Conservation (phyloP, 1,139 yeast species). For the Suhomyces bolitotheri region DNA sequence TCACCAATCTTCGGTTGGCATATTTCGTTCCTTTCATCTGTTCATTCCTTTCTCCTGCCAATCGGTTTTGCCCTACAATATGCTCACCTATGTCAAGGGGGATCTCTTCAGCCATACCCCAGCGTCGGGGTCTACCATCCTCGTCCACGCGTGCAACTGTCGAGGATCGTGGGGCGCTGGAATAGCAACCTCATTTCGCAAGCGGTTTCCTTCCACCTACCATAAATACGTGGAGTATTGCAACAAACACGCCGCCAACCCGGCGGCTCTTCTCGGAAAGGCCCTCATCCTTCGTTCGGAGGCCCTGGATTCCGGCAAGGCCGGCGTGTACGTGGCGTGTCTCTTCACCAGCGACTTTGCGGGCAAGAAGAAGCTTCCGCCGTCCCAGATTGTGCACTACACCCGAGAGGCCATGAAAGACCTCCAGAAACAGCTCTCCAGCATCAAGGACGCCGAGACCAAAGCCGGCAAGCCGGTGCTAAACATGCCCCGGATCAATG, state of each 20-base stretch:
- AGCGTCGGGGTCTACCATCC: slow-evolving; percentile 33
- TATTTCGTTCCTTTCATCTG: neutral
- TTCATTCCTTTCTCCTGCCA: neutral
- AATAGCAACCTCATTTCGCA: slow-evolving; percentile 56
- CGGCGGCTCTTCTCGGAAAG: slow-evolving; percentile 51
- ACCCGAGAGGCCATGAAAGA: slow-evolving; percentile 52
- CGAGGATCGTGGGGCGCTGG: slow-evolving; percentile 88
- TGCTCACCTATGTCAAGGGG: slow-evolving; percentile 56
- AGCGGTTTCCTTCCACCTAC: slow-evolving; percentile 53
- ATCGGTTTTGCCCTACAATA: no score
- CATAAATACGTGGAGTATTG: slow-evolving; percentile 51
- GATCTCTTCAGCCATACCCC: slow-evolving; percentile 50
- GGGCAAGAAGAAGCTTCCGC: slow-evolving; percentile 24
- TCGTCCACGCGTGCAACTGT: slow-evolving; percentile 80
- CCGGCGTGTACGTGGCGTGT: slow-evolving; percentile 52
- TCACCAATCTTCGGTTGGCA: neutral
- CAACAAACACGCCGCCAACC: slow-evolving; percentile 24
- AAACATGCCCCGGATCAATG: slow-evolving; percentile 75
- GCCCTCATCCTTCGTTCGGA: slow-evolving; percentile 47
- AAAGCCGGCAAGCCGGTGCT: slow-evolving; percentile 29
- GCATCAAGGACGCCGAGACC: slow-evolving; percentile 17
- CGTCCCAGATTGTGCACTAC: slow-evolving; percentile 43
- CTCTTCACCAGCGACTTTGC: slow-evolving; percentile 64
- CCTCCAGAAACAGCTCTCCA: slow-evolving; percentile 39
- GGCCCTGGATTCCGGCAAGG: slow-evolving; percentile 30